phyloP scores from a whole-genome alignment of 805 yeast species.

The Ogataea polymorpha region DNA sequence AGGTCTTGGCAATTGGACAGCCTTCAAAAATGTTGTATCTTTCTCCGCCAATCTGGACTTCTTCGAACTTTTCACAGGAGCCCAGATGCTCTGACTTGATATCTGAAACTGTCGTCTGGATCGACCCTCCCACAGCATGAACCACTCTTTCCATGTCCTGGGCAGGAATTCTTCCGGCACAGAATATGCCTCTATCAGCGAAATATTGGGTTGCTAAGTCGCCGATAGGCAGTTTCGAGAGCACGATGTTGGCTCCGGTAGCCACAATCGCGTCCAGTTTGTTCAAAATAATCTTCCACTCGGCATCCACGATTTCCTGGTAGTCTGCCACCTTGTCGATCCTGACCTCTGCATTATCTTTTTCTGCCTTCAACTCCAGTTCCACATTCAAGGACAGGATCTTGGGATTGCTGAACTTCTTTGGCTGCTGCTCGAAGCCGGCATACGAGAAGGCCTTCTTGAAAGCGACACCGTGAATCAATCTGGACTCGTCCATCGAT shows the following conservation, averaged over 20 bases:
- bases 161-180: slow-evolving; percentile 90
- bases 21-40: slow-evolving; percentile 92
- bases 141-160: slow-evolving; percentile 93
- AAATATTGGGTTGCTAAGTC: slow-evolving; percentile 98
- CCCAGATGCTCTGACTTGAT: slow-evolving; percentile 73
- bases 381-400: slow-evolving; percentile 86
- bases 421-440: slow-evolving; percentile 98
- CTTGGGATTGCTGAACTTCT: slow-evolving; percentile 73
- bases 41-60: slow-evolving; percentile 92
- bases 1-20: slow-evolving; percentile 87
- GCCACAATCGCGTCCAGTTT: slow-evolving; percentile 79
- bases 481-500: slow-evolving; percentile 87
- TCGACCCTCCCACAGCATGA: slow-evolving; percentile 88
- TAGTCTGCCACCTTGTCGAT: slow-evolving; percentile 91
- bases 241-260: slow-evolving; percentile 88
- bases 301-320: slow-evolving; percentile 98
- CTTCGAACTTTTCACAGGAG: slow-evolving; percentile 82
- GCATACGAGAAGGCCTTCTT: slow-evolving; percentile 97
- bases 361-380: slow-evolving; percentile 94
- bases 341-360: slow-evolving; percentile 97
- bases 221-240: slow-evolving; percentile 94
- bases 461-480: slow-evolving; percentile 93
- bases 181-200: slow-evolving; percentile 93
- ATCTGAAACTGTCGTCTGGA: slow-evolving; percentile 76
- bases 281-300: slow-evolving; percentile 89